Evolutionary conservation across 352 stramenopile species (phyloP), one percentile per base, ranked within the genome.

Genomic region (Phytopythium kandeliae): DNA sequence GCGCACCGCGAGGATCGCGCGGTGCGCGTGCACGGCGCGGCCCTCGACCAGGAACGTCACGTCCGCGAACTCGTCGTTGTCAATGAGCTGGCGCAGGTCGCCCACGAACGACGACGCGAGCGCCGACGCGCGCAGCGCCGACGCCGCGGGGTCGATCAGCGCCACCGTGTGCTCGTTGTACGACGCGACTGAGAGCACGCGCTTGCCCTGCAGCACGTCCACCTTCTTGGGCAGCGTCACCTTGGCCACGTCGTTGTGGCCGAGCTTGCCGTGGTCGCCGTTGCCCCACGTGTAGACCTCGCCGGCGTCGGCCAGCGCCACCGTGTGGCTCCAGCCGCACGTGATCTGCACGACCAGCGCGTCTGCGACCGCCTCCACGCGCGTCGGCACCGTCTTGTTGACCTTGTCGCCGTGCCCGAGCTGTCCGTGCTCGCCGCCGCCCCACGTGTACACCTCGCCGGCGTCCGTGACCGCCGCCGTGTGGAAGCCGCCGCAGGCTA

Each of bases 81-180:
- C 87, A 19, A 98, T 93, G 36, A 98, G 72, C 41, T 92, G 75
- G 48, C 88, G 70, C 85, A 98, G 93, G 56, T 98, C 85, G n/a
- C 71, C 67, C 35, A 91, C 51, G 47, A 94, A 93, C 40, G 85
- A 92, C 49, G 84, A 96, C 35, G 74, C 92, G 19, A 94, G 63
- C 53, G 91, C 67, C 17, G 76, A 89, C 19, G 83, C 74, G 22
- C 78, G 83, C n/a, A 89, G 57, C 12, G 74, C 87, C 1, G 44
- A 50, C 13, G 78, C 84, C 44, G 90, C 65, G 2, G 85, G 83
- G 34, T 96, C 84, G 33, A 92, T 89, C 2, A 98, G 73, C 25
- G 91, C 93, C 4, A 97, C 89, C 5, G 95, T 98, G 68, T 98
- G 95, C 53, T 98, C 95, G 56, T 98, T 98, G 78, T 98, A 98